Percentiles rank a stretch among this genome's conserved stretches.
These are phyloP conservation scores for Stephania cephalantha DNA, from an alignment of 164 flowering plant genomes.

Conservation along the genomic window DNA sequence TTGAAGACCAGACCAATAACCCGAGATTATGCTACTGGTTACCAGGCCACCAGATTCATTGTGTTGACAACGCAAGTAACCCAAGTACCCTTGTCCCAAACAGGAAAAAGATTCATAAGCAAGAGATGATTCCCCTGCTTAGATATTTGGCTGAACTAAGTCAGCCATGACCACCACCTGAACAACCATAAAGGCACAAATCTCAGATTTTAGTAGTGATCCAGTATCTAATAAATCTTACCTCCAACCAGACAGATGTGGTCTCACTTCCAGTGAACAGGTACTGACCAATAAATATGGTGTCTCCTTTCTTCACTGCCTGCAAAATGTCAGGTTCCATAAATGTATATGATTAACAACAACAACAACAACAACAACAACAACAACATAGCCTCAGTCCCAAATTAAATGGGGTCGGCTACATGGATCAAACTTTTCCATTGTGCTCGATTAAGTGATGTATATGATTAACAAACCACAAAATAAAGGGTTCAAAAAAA, in stretches of 20 bases:
- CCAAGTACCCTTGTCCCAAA: not conserved
- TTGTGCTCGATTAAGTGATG: too few relatives aligned
- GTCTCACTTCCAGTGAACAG: conserved; percentile 95
- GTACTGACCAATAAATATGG: conserved; percentile 63
- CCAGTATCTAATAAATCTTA: conserved; percentile 3
- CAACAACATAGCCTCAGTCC: too few relatives aligned
- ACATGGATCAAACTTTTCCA: too few relatives aligned
- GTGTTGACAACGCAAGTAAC: not conserved
- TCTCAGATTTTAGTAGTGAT: not conserved
- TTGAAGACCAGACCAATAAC: not conserved
- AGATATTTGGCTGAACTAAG: not conserved
- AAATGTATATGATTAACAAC: not conserved
- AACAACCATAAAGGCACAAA: not conserved
- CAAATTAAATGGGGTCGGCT: too few relatives aligned
- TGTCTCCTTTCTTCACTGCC: conserved; percentile 79
- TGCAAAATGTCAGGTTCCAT: conserved; percentile 7
- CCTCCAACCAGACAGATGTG: conserved; percentile 28
- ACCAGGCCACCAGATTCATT: not conserved
- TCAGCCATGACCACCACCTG: not conserved
- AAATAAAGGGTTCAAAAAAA: not conserved
- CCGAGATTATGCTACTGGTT: conserved; percentile 4
- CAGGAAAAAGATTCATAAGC: not conserved
- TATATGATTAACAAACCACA: not conserved
- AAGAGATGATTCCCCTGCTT: not conserved
- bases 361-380: too few relatives aligned